These are phyloP conservation scores for Candolleomyces efflorescens DNA, from an alignment of 768 basidiomycete genomes.

Conservation along the genomic window DNA sequence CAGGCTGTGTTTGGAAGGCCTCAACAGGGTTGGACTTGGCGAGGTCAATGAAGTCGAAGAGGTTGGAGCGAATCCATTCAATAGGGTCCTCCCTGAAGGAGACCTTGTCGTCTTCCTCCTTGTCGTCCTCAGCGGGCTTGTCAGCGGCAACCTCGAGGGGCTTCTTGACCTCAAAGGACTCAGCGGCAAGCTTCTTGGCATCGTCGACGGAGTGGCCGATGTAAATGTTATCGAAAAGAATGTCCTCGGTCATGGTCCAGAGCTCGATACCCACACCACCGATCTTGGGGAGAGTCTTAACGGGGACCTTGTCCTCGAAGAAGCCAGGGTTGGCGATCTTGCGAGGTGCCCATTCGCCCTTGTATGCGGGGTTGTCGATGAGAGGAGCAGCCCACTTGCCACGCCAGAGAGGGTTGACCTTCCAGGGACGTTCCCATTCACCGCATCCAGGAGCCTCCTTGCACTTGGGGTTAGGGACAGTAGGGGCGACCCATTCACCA, in stretches of 20 bases:
- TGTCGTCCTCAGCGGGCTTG: conserved; percentile 47
- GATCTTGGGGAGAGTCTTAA: conserved; percentile 83
- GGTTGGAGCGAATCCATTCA: conserved; percentile 74
- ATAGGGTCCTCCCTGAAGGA: conserved; percentile 72
- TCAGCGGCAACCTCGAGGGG: conserved; percentile 64
- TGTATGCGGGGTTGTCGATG: conserved; percentile 98
- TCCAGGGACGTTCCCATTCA: conserved; percentile 88
- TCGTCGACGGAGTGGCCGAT: conserved; percentile 86
- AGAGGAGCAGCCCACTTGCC: conserved; percentile 96
- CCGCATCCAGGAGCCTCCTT: conserved; percentile 90
- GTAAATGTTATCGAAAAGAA: conserved; percentile 92
- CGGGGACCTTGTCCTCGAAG: conserved; percentile 84
- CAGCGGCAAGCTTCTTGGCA: conserved; percentile 75
- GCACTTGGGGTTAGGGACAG: conserved; percentile 87
- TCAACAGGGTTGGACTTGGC: conserved; percentile 70
- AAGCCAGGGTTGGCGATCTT: conserved; percentile 88
- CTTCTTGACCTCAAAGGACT: conserved; percentile 93
- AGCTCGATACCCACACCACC: conserved; percentile 96
- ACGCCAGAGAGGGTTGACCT: conserved; percentile 93
- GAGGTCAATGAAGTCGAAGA: conserved; percentile 74
- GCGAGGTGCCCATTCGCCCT: conserved; percentile 88
- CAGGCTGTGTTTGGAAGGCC: conserved; percentile 86
- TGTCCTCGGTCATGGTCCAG: conserved; percentile 99
- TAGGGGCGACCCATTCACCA: conserved; percentile 95
- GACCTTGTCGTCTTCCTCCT: conserved; percentile 40